phyloP scores from a whole-genome alignment of 225 moss, liverwort and hornwort species.

The Pseudisothecium myosuroides region DNA sequence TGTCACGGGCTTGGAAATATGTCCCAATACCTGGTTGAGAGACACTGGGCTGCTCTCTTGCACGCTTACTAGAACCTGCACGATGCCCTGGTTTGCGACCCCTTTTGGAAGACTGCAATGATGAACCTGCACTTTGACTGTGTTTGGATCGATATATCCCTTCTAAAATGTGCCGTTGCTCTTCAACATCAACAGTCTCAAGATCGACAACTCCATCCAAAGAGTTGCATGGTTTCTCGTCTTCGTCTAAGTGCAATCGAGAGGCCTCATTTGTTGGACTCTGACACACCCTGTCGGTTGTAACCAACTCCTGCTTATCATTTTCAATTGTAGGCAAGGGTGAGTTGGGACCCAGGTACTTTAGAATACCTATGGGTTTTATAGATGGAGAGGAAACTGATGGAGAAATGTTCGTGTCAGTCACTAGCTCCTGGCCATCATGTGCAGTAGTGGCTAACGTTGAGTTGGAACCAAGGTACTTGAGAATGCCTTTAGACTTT shows the following conservation, averaged over 20 bases:
- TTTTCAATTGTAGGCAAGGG: not conserved
- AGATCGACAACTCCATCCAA: constrained; percentile 16
- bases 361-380: constrained; percentile 47
- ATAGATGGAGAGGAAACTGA: not conserved
- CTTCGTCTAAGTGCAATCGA: not conserved
- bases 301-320: not conserved
- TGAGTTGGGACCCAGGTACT: constrained; percentile 27
- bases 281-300: not conserved
- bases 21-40: constrained; percentile 20
- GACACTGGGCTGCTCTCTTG: not conserved
- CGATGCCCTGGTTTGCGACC: constrained; percentile 1
- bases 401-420: not conserved
- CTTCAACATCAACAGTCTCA: constrained; percentile 32
- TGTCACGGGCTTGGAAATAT: constrained; percentile 24
- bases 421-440: not conserved
- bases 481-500: constrained; percentile 40
- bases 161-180: constrained; percentile 55
- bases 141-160: constrained; percentile 33
- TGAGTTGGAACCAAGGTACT: constrained; percentile 39
- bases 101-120: constrained; percentile 3
- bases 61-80: constrained; percentile 16
- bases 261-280: not conserved
- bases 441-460: not conserved
- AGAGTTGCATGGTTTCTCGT: not conserved
- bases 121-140: not conserved